Evolutionary conservation across 768 basidiomycete genomes (phyloP).

Genomic region (Boletus reticulatus): DNA sequence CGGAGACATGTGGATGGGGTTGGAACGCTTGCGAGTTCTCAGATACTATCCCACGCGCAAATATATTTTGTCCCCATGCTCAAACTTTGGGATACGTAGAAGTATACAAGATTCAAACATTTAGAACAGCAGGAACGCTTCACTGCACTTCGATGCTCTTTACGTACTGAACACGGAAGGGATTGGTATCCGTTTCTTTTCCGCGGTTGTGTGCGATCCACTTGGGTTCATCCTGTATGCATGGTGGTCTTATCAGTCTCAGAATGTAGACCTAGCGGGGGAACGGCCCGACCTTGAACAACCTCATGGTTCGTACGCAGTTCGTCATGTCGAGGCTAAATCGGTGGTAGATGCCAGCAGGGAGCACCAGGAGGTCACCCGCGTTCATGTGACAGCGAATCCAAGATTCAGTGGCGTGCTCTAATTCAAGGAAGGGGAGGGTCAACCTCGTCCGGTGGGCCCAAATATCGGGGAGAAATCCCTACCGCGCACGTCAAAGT

Average conservation of each 20-base stretch:
- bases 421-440: slow-evolving; percentile 32
- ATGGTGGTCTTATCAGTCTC: neutral
- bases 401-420: slow-evolving; percentile 69
- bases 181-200: slow-evolving; percentile 59
- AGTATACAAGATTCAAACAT: too few relatives aligned
- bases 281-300: slow-evolving; percentile 67
- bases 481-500: slow-evolving; percentile 85
- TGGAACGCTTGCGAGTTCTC: too few relatives aligned
- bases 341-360: slow-evolving; percentile 89
- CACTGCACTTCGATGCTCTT: slow-evolving; percentile 41
- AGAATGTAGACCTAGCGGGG: neutral
- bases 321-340: slow-evolving; percentile 83
- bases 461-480: neutral
- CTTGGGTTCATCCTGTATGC: slow-evolving; percentile 81
- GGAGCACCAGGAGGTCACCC: slow-evolving; percentile 84
- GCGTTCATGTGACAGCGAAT: slow-evolving; percentile 74
- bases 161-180: slow-evolving; percentile 59
- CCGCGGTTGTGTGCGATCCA: slow-evolving; percentile 80
- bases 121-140: too few relatives aligned
- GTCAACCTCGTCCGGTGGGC: too few relatives aligned
- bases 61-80: too few relatives aligned
- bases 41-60: too few relatives aligned
- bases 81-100: too few relatives aligned
- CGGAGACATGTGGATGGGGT: too few relatives aligned
- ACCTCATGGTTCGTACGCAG: slow-evolving; percentile 67